phyloP scores from a whole-genome alignment of 495 filamentous ascomycete species.

The Podospora comata region DNA sequence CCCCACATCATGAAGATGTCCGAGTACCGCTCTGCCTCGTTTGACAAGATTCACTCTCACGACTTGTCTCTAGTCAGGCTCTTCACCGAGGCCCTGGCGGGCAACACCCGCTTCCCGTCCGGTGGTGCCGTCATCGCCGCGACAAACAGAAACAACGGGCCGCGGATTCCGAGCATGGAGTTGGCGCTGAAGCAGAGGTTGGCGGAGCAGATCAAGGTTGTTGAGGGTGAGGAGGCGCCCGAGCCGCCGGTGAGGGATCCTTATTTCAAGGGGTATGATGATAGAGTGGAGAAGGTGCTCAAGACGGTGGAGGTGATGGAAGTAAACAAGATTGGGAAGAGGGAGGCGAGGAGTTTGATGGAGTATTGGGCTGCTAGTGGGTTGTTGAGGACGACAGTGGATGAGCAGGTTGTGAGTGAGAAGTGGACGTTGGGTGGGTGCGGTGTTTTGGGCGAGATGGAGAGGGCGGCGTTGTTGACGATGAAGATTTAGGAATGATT shows the following conservation, averaged over 20 bases:
- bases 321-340: conserved; percentile 63
- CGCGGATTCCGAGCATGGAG: conserved; percentile 58
- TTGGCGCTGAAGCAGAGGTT: conserved; percentile 57
- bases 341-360: conserved; percentile 75
- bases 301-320: conserved; percentile 47
- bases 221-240: conserved; percentile 8
- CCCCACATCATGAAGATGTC: conserved; percentile 72
- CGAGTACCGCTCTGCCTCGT: conserved; percentile 65
- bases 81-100: conserved; percentile 68
- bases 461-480: conserved; percentile 57
- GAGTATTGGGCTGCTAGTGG: conserved; percentile 93
- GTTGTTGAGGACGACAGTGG: conserved; percentile 64
- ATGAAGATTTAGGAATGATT: conserved; percentile 29
- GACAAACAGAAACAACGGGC: conserved; percentile 63
- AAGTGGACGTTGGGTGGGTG: conserved; percentile 79
- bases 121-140: conserved; percentile 78
- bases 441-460: conserved; percentile 82
- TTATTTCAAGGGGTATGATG: conserved; percentile 63
- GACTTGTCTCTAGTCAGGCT: conserved; percentile 73
- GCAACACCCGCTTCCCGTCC: conserved; percentile 58
- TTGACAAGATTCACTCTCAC: conserved; percentile 78
- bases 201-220: conserved; percentile 29
- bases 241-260: conserved; percentile 58
- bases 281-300: conserved; percentile 60
- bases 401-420: conserved; percentile 71